Evolutionary conservation across 257 asterid genomes (phyloP).

Genomic region (Henckelia pumila): DNA sequence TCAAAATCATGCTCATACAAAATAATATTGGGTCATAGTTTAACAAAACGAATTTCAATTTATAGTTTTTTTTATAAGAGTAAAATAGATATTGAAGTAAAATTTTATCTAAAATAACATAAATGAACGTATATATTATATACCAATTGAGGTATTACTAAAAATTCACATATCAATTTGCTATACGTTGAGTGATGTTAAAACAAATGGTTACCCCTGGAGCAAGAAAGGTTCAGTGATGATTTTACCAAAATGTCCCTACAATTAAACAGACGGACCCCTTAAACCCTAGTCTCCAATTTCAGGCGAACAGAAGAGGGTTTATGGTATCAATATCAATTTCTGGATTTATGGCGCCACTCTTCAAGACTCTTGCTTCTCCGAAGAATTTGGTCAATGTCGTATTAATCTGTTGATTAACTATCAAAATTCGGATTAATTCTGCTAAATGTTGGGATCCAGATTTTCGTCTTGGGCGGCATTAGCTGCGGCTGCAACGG

Average conservation of each 20-base stretch:
- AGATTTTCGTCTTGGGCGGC: slow-evolving; percentile 48
- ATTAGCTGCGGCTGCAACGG: slow-evolving; percentile 42
- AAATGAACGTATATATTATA: too few species aligned
- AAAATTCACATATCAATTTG: too few species aligned
- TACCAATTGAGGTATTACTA: too few species aligned
- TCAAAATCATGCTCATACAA: too few species aligned
- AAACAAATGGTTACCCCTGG: neutral
- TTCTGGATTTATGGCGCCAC: neutral
- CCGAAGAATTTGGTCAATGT: neutral
- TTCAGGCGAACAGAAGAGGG: neutral
- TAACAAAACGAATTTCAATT: too few species aligned
- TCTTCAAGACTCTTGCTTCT: neutral
- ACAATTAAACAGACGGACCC: neutral
- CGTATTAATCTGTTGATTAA: neutral
- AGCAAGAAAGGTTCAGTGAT: neutral
- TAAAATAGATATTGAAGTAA: too few species aligned
- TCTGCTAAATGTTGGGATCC: slow-evolving; percentile 40
- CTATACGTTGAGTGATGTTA: too few species aligned
- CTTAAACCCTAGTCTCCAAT: slow-evolving; percentile 17
- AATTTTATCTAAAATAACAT: too few species aligned
- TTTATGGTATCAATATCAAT: neutral
- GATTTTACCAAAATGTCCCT: neutral
- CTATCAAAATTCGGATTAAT: neutral
- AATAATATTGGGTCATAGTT: too few species aligned
- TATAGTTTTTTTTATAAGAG: too few species aligned